These are phyloP conservation scores for Plenodomus lindquistii DNA, from an alignment of 2,329 filamentous ascomycete genomes.

Conservation along the genomic window DNA sequence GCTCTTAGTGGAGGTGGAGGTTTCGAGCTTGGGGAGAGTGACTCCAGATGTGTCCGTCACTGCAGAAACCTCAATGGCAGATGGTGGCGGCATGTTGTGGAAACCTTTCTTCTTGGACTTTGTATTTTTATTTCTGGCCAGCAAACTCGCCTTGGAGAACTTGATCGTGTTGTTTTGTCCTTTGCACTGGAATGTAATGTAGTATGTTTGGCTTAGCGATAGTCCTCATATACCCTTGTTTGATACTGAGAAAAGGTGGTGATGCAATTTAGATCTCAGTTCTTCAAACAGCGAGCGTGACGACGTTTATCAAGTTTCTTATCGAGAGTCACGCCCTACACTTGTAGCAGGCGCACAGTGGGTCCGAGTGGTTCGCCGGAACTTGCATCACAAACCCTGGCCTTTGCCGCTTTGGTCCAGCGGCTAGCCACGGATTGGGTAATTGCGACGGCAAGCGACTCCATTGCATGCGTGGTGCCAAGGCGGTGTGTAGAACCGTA, in stretches of 20 bases:
- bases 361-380: conserved; percentile 19
- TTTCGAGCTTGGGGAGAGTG: conserved; percentile 57
- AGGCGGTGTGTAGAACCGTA: conserved; percentile 3
- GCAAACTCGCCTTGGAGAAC: not conserved
- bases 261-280: not conserved
- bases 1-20: conserved; percentile 51
- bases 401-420: conserved; percentile 22
- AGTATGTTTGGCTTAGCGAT: not conserved
- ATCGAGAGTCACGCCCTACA: conserved; percentile 29
- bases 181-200: not conserved
- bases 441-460: conserved; percentile 22
- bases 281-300: not conserved
- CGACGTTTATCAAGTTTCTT: not conserved
- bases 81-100: conserved; percentile 34
- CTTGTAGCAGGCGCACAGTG: conserved; percentile 22
- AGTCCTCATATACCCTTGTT: not conserved
- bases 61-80: conserved; percentile 48
- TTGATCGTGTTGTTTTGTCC: not conserved
- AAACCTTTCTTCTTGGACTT: not conserved
- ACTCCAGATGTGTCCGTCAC: conserved; percentile 54
- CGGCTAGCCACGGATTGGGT: conserved; percentile 41
- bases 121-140: not conserved
- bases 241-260: not conserved
- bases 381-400: conserved; percentile 24
- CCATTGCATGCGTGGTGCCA: conserved; percentile 13